phyloP scores from a whole-genome alignment of 2,329 filamentous ascomycete genomes.

The Coniosporium tulheliwenetii region DNA sequence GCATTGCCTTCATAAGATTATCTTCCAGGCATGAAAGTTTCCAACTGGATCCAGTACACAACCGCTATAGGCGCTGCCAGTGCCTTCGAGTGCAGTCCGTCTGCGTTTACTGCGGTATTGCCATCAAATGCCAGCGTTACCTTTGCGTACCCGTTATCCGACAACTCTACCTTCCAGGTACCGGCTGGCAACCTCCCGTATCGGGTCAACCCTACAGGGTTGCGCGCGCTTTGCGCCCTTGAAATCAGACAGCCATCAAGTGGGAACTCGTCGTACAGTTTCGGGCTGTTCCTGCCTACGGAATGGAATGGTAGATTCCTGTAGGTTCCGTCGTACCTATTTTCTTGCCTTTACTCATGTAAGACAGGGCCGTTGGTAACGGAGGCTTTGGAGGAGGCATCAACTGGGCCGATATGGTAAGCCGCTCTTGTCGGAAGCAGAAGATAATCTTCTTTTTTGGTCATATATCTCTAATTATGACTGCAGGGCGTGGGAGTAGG shows the following conservation, averaged over 20 bases:
- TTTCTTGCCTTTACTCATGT: too few relatives aligned
- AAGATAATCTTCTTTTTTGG: too few relatives aligned
- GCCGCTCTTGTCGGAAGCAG: too few relatives aligned
- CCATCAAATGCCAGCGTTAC: conserved; percentile 19
- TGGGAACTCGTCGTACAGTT: conserved; percentile 17
- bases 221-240: conserved; percentile 22
- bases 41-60: too few relatives aligned
- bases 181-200: conserved; percentile 20
- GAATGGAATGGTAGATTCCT: conserved; percentile 21
- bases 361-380: too few relatives aligned
- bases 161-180: conserved; percentile 18
- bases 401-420: too few relatives aligned
- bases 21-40: too few relatives aligned
- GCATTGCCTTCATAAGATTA: too few relatives aligned
- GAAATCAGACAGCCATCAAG: conserved; percentile 20
- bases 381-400: too few relatives aligned
- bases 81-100: conserved; percentile 13
- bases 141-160: conserved; percentile 16
- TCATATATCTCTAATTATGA: too few relatives aligned
- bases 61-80: not conserved
- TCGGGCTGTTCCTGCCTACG: conserved; percentile 22
- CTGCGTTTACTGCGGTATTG: conserved; percentile 17
- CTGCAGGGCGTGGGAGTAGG: conserved; percentile 5
- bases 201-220: conserved; percentile 19
- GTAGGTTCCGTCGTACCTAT: too few relatives aligned